phyloP scores from a whole-genome alignment of 441 rosid species.

The Adansonia madagascariensis region DNA sequence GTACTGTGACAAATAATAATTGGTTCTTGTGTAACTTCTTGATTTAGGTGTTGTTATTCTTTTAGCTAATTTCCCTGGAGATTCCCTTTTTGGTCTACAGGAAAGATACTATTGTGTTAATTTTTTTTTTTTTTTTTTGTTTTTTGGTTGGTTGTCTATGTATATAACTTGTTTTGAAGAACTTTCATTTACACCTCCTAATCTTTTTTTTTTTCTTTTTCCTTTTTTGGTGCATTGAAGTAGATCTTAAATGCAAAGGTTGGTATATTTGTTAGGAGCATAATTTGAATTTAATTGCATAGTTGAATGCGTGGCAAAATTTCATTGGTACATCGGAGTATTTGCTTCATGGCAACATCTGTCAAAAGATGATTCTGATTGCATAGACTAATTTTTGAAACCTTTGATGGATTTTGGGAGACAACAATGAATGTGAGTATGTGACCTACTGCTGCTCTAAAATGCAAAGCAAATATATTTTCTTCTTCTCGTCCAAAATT shows the following conservation, averaged over 20 bases:
- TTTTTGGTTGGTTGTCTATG: not conserved
- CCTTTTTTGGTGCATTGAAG: not conserved
- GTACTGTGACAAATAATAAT: not conserved
- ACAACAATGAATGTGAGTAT: not conserved
- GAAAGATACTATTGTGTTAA: not conserved
- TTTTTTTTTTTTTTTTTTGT: no score
- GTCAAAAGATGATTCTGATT: not conserved
- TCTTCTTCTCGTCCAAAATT: not conserved
- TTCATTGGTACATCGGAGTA: not conserved
- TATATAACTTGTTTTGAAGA: not conserved
- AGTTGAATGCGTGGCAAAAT: not conserved
- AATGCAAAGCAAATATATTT: not conserved
- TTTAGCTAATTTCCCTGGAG: not conserved
- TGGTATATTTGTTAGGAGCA: not conserved
- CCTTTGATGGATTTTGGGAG: not conserved
- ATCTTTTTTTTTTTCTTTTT: not conserved
- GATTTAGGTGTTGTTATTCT: not conserved
- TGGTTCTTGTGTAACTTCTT: not conserved
- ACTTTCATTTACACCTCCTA: not conserved
- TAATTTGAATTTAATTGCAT: not conserved
- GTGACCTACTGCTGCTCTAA: not conserved
- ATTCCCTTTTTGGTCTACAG: not conserved
- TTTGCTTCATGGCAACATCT: not conserved
- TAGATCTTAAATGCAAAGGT: not conserved
- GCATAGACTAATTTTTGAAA: conserved; percentile 17